Evolutionary conservation across 106 monocot species (phyloP), one percentile per base, ranked within the genome.

Genomic region (Posidonia australis): DNA sequence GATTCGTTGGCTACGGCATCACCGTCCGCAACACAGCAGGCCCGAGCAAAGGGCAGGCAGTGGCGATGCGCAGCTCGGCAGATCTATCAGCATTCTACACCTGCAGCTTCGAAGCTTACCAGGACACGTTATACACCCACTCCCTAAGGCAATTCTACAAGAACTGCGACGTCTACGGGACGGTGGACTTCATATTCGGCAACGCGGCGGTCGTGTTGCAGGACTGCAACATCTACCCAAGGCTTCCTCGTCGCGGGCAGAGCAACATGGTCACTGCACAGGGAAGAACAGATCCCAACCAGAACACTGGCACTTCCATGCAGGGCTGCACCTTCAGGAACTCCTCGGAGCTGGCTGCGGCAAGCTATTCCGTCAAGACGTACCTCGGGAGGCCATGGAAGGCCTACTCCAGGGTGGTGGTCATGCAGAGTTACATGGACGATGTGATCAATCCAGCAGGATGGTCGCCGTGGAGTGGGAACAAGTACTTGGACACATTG

Each of bases 131-230:
- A 3, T 64, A 64, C 63, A 13, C 17, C 46, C 44, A 47, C 63
- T 26, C 63, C 44, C 11, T 45, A 14, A n/a, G 63, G 1, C 63
- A 64, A 46, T 64, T 64, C 16, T 64, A 64, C 45, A 10, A 20
- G 11, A 23, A 64, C 3, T 64, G 45, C 25, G 63, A 64, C 63
- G 22, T 64, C 24, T 17, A 44, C 46, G 63, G 63, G 1, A 64
- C 63, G 24, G 63, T 64, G 9, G 63, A 64, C 63, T 64, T 64
- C 46, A 64, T 64, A 44, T 64, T 64, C 46, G 63, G 63, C 63
- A 64, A 64, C 46, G 63, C 46, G 20, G 63, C 63, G 0, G 46
- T 26, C 1, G 63, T 46, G 46, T 32, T 64, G 3, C 63, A 64
- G 46, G 46, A 26, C 46, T 64, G 63, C 63, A 64, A 9, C 10